phyloP scores from a whole-genome alignment of 768 basidiomycete genomes.

The Boletus rubroflammeus region DNA sequence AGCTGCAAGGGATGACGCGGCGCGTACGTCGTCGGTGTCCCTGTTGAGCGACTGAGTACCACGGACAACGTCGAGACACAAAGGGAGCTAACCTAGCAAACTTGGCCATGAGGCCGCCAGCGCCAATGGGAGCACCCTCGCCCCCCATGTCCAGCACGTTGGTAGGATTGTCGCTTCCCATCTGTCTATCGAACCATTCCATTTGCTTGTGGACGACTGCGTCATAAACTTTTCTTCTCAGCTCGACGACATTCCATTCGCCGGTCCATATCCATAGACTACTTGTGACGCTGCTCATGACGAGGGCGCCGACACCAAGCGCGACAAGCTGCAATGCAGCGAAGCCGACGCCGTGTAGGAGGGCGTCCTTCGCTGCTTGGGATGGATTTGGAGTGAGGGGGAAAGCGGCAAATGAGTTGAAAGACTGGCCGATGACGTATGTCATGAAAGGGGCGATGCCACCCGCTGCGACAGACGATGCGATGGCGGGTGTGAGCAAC shows the following conservation, averaged over 20 bases:
- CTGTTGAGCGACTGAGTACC: constrained; percentile 39
- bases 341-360: constrained; percentile 55
- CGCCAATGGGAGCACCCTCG: constrained; percentile 58
- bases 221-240: constrained; percentile 66
- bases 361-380: constrained; percentile 42
- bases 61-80: neutral
- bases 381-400: constrained; percentile 41
- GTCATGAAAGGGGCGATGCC: constrained; percentile 87
- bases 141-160: constrained; percentile 34
- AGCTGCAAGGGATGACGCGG: constrained; percentile 75
- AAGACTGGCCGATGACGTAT: constrained; percentile 69
- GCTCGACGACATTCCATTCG: constrained; percentile 67
- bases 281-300: constrained; percentile 71
- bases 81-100: constrained; percentile 62
- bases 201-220: constrained; percentile 69
- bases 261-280: constrained; percentile 86
- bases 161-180: constrained; percentile 52
- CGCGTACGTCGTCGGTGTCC: constrained; percentile 91
- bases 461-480: constrained; percentile 60
- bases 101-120: constrained; percentile 90
- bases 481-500: constrained; percentile 61
- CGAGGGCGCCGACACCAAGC: constrained; percentile 61
- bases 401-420: constrained; percentile 66
- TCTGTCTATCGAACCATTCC: constrained; percentile 88
- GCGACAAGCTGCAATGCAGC: constrained; percentile 64